phyloP scores from a whole-genome alignment of 805 yeast species.

The Myxozyma neotropica region DNA sequence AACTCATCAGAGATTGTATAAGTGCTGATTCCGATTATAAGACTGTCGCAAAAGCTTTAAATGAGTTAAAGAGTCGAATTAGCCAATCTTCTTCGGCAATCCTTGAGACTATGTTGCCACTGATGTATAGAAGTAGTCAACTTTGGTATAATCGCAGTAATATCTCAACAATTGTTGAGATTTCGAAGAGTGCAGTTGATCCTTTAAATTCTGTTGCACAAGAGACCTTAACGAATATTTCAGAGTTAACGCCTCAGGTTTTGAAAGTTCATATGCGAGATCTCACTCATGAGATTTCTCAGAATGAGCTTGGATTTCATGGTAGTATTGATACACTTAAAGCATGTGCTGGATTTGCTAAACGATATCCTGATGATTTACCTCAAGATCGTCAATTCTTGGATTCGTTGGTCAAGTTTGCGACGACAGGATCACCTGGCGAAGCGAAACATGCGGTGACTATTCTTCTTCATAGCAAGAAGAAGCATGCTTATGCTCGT shows the following conservation, averaged over 20 bases:
- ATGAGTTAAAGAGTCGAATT: conserved; percentile 61
- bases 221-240: conserved; percentile 50
- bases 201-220: conserved; percentile 48
- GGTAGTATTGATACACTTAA: conserved; percentile 51
- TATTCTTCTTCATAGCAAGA: conserved; percentile 53
- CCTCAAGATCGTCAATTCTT: conserved; percentile 51
- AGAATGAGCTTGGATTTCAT: conserved; percentile 37
- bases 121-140: conserved; percentile 64
- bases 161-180: conserved; percentile 55
- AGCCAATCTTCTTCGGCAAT: conserved; percentile 48
- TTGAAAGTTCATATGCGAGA: conserved; percentile 61
- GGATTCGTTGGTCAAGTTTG: conserved; percentile 51
- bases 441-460: conserved; percentile 70
- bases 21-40: conserved; percentile 61
- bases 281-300: conserved; percentile 49
- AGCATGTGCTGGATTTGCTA: conserved; percentile 61
- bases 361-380: conserved; percentile 53
- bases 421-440: conserved; percentile 55
- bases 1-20: conserved; percentile 57
- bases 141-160: conserved; percentile 68
- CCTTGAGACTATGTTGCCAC: conserved; percentile 55
- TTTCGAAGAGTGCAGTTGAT: conserved; percentile 46
- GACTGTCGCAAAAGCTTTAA: conserved; percentile 61
- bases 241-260: conserved; percentile 53
- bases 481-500: conserved; percentile 47